These are phyloP conservation scores for Xylaria sp. DNA, from an alignment of 2,329 filamentous ascomycete species.

Conservation along the genomic window DNA sequence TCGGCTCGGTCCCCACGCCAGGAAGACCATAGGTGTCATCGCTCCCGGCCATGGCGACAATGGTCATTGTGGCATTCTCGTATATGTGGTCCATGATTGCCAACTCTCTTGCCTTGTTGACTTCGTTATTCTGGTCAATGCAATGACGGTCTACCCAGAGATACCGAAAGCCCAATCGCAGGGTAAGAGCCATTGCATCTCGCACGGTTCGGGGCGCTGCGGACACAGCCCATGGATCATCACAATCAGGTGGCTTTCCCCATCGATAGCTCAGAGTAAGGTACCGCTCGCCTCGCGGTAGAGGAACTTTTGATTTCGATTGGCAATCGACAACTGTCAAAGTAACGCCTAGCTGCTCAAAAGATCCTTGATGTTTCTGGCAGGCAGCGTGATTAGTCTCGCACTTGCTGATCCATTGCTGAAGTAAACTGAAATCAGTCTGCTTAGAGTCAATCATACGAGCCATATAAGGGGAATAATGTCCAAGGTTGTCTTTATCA, in stretches of 20 bases:
- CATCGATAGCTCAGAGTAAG: slow-evolving; percentile 24
- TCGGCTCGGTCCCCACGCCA: slow-evolving; percentile 4
- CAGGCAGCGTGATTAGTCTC: slow-evolving; percentile 11
- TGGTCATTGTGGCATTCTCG: slow-evolving; percentile 23
- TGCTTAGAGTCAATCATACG: slow-evolving; percentile 11
- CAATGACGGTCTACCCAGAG: slow-evolving; percentile 29
- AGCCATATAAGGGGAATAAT: slow-evolving; percentile 11
- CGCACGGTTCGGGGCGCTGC: slow-evolving; percentile 18
- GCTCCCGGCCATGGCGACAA: slow-evolving; percentile 20
- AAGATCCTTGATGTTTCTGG: not conserved
- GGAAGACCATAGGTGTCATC: slow-evolving; percentile 12
- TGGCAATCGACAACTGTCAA: slow-evolving; percentile 15
- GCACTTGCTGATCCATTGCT: slow-evolving; percentile 21
- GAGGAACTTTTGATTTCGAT: not conserved
- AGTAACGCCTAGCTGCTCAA: not conserved
- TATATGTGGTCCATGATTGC: slow-evolving; percentile 26
- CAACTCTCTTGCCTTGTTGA: slow-evolving; percentile 7
- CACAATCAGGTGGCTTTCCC: slow-evolving; percentile 6
- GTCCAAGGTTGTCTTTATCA: not conserved
- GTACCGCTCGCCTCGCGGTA: slow-evolving; percentile 3
- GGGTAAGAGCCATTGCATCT: slow-evolving; percentile 23
- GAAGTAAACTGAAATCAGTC: slow-evolving; percentile 14
- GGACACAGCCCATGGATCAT: slow-evolving; percentile 22
- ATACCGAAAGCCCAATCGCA: slow-evolving; percentile 9
- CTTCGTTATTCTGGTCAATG: slow-evolving; percentile 18